A percentile compares a stretch with the other conserved stretches of the same genome.
Conservation (phyloP, 305 asterid species). For the Ilex paraguariensis region DNA sequence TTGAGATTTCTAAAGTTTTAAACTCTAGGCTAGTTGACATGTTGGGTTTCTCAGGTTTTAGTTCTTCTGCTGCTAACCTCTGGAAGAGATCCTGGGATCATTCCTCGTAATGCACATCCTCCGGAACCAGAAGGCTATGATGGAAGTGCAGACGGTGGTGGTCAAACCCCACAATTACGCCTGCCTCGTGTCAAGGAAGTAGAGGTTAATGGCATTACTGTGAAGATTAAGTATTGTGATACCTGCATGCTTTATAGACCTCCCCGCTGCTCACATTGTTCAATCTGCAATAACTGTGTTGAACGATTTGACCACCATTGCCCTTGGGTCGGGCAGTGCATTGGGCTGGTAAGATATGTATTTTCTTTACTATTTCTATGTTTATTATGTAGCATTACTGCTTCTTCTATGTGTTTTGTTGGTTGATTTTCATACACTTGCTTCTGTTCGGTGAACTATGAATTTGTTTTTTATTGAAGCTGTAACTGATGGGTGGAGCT, state of each 20-base stretch:
- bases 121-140: conserved; percentile 95
- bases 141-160: conserved; percentile 54
- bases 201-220: conserved; percentile 68
- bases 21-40: background rate
- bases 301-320: conserved; percentile 94
- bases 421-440: too few species aligned
- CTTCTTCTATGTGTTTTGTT: too few species aligned
- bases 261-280: conserved; percentile 96
- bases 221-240: conserved; percentile 87
- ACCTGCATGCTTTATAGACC: conserved; percentile 98
- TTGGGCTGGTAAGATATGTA: conserved; percentile 67
- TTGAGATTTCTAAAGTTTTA: background rate
- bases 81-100: conserved; percentile 97
- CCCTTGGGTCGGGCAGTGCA: conserved; percentile 99
- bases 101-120: conserved; percentile 90
- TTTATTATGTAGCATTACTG: too few species aligned
- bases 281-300: conserved; percentile 94
- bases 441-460: too few species aligned
- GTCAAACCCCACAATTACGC: conserved; percentile 85
- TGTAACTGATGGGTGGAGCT: too few species aligned
- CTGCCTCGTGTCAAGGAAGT: conserved; percentile 91
- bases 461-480: too few species aligned
- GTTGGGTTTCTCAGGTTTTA: conserved; percentile 53
- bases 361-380: too few species aligned
- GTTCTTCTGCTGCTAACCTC: conserved; percentile 84